phyloP scores from a whole-genome alignment of 2,329 filamentous ascomycete genomes.

The Fusarium begoniae region DNA sequence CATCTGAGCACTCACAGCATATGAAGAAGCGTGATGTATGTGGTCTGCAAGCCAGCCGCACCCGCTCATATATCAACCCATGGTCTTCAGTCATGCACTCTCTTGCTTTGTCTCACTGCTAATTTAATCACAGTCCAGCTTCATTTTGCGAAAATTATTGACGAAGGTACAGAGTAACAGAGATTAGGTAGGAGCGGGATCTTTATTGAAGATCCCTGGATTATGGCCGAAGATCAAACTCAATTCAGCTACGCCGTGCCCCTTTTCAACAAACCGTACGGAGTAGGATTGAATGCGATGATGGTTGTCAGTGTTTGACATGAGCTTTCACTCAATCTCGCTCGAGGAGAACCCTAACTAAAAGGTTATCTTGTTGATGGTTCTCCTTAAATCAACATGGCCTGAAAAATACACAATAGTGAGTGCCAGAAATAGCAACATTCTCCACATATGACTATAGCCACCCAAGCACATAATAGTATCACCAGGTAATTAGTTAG shows the following conservation, averaged over 20 bases:
- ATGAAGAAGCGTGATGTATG: background rate
- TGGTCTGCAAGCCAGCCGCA: background rate
- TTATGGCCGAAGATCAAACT: background rate
- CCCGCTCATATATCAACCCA: background rate
- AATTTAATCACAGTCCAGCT: background rate
- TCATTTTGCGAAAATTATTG: background rate
- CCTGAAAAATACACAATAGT: background rate
- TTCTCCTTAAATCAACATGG: conserved; percentile 1
- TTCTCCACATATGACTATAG: conserved; percentile 4
- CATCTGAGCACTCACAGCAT: background rate
- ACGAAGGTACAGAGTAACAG: background rate
- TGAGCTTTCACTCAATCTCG: conserved; percentile 23
- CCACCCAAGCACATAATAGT: background rate
- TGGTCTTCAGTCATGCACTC: background rate
- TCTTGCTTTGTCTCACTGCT: background rate
- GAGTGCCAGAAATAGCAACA: conserved; percentile 25
- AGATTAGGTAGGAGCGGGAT: background rate
- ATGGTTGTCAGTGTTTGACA: background rate
- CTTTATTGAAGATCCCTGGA: background rate
- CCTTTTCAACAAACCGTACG: conserved; percentile 2
- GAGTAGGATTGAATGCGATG: background rate
- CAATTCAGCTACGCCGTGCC: background rate
- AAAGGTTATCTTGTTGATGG: conserved; percentile 20
- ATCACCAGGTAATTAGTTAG: background rate
- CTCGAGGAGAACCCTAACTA: background rate